These are phyloP conservation scores for Phyllosticta ampelicida DNA, from an alignment of 2,329 filamentous ascomycete species.

Conservation along the genomic window DNA sequence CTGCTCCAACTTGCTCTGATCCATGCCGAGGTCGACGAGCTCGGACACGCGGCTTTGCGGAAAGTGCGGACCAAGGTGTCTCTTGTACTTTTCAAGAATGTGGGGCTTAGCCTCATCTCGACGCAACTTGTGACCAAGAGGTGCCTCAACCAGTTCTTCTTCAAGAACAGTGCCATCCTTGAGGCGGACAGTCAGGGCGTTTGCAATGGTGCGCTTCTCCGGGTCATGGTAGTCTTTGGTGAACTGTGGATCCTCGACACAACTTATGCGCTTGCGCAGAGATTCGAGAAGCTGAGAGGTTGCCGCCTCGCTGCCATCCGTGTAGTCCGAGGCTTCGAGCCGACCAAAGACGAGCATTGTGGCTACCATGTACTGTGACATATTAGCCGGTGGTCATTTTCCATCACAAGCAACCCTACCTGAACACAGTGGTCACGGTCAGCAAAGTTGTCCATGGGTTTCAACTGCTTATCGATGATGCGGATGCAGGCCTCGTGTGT, in stretches of 20 bases:
- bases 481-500: conserved; percentile 97
- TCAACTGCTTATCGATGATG: conserved; percentile 99
- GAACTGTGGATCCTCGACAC: conserved; percentile 92
- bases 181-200: conserved; percentile 87
- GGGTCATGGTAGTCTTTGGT: conserved; percentile 95
- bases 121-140: conserved; percentile 80
- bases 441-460: conserved; percentile 99
- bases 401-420: conserved; percentile 26
- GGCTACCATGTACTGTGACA: conserved; percentile 72
- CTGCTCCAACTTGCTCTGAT: conserved; percentile 63
- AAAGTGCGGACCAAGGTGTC: conserved; percentile 79
- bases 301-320: conserved; percentile 83
- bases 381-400: conserved; percentile 14
- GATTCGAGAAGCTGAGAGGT: conserved; percentile 82
- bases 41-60: conserved; percentile 65
- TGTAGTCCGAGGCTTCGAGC: conserved; percentile 87
- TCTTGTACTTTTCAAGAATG: conserved; percentile 91
- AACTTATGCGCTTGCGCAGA: conserved; percentile 85
- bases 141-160: conserved; percentile 87
- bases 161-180: conserved; percentile 88
- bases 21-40: conserved; percentile 68
- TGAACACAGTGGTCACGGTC: conserved; percentile 99
- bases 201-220: conserved; percentile 86
- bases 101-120: conserved; percentile 96
- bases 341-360: conserved; percentile 95